These are phyloP conservation scores for Daphne laureola DNA, from an alignment of 441 rosid genomes.

Conservation along the genomic window DNA sequence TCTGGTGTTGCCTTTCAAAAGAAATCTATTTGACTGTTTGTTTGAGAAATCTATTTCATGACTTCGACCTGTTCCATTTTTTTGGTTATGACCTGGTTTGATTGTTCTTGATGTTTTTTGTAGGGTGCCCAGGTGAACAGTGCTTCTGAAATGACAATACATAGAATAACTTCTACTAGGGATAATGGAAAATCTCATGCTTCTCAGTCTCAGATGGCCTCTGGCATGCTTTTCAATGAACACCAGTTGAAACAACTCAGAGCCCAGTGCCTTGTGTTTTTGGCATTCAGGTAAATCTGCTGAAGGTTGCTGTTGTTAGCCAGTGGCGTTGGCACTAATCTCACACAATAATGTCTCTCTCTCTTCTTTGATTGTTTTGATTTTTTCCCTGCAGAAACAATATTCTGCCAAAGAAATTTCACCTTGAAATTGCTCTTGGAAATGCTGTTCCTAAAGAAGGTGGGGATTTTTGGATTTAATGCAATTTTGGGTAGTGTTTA, in stretches of 20 bases:
- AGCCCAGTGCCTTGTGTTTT: constrained; percentile 92
- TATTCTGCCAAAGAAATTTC: constrained; percentile 77
- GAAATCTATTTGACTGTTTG: no score
- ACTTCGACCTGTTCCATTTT: no score
- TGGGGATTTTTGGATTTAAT: constrained; percentile 17
- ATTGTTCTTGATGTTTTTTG: constrained; percentile 1
- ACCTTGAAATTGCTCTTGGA: constrained; percentile 88
- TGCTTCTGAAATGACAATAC: constrained; percentile 38
- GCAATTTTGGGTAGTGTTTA: constrained; percentile 11
- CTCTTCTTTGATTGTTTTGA: constrained; percentile 4
- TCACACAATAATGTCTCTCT: background rate
- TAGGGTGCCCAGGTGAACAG: constrained; percentile 53
- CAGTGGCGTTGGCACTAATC: background rate
- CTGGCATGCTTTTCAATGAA: constrained; percentile 77
- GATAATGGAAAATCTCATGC: constrained; percentile 65
- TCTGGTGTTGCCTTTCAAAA: no score
- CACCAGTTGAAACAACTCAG: constrained; percentile 92
- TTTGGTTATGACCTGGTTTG: constrained; percentile 1
- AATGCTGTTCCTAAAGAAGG: constrained; percentile 70
- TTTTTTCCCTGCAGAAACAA: constrained; percentile 47
- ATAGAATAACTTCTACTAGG: constrained; percentile 41
- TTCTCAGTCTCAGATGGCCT: constrained; percentile 31
- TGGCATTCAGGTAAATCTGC: constrained; percentile 68
- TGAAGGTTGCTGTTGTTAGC: constrained; percentile 8
- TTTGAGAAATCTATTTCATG: no score